A percentile compares a stretch with the other conserved stretches of the same genome.
Conservation (phyloP, 2,329 filamentous ascomycete genomes). For the Chalaropsis ovoidea region DNA sequence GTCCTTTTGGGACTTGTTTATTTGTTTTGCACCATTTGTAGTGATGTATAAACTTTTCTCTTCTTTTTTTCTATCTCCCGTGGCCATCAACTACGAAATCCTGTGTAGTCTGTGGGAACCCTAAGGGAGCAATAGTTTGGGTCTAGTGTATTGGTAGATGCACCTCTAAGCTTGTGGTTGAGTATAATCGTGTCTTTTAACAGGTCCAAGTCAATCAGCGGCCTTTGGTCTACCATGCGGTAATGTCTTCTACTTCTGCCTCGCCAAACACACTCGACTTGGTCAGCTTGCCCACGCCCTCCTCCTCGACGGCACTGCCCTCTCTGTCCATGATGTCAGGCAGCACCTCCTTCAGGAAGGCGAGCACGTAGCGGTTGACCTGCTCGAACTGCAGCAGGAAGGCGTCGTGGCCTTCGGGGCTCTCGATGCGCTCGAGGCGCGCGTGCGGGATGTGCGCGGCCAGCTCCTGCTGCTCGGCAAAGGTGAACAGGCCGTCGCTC, state of each 20-base stretch:
- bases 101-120: not conserved
- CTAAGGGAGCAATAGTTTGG: no score
- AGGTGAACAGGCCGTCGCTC: constrained; percentile 91
- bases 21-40: constrained; percentile 16
- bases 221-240: constrained; percentile 57
- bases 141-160: no score
- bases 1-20: constrained; percentile 17
- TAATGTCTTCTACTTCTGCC: constrained; percentile 92
- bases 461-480: constrained; percentile 89
- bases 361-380: constrained; percentile 77
- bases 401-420: constrained; percentile 89
- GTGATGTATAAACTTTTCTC: not conserved
- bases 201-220: not conserved
- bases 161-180: no score
- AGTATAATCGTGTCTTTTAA: no score
- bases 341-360: constrained; percentile 70
- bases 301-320: constrained; percentile 39
- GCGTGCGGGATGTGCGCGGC: constrained; percentile 71
- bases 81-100: not conserved
- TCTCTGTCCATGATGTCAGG: constrained; percentile 76
- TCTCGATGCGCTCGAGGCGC: constrained; percentile 76
- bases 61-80: not conserved
- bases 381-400: constrained; percentile 96
- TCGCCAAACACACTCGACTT: constrained; percentile 93
- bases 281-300: constrained; percentile 52